Evolutionary conservation across 768 basidiomycete species (phyloP), one percentile per base, ranked within the genome.

Genomic region (Imleria badia): DNA sequence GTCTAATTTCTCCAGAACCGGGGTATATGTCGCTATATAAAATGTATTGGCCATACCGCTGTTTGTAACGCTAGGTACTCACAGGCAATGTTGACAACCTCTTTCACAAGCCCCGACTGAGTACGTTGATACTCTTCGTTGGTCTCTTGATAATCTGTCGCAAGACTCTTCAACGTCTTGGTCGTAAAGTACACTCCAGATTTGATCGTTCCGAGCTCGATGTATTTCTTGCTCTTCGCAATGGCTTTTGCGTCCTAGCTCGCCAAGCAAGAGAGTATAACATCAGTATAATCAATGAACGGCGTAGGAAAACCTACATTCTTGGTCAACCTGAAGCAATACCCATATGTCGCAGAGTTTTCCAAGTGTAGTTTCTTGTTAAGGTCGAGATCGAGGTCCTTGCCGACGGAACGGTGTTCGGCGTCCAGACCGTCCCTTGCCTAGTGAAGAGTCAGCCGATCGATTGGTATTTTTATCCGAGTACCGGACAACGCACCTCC

Each of bases 351-450:
- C 52, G 81, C 80, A 49, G 88, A 91, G 62, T 95, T 94, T 74
- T 99, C 97, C 29, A 99, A 76, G 70, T 98, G 97, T 12, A 98
- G 72, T 73, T 98, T 98, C 75, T 96, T 96, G 70, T 97, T 91
- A 3, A 93, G 80, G 15, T 96, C 94, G 11, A 99, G 62, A 10
- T 78, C 81, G 7, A 98, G 77, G 36, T 91, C 89, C 8, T 76
- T 70, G 7, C 88, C 88, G 0, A 84, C 86, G 2, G 75, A 64
- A 8, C 75, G 71, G 69, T 98, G 95, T 66, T 97, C 94, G 13
- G 75, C 77, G 62, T 99, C 93, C 17, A 99, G 74, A 1, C 82
- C 83, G 65, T 94, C 92, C 30, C 91, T 83, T 0, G 84, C 79
- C 76, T 85, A 54, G 20, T 9, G 5, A 38, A 13, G 14, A 33